These are phyloP conservation scores for Pugionium dolabratum DNA, from an alignment of 345 rosid species.

Conservation along the genomic window DNA sequence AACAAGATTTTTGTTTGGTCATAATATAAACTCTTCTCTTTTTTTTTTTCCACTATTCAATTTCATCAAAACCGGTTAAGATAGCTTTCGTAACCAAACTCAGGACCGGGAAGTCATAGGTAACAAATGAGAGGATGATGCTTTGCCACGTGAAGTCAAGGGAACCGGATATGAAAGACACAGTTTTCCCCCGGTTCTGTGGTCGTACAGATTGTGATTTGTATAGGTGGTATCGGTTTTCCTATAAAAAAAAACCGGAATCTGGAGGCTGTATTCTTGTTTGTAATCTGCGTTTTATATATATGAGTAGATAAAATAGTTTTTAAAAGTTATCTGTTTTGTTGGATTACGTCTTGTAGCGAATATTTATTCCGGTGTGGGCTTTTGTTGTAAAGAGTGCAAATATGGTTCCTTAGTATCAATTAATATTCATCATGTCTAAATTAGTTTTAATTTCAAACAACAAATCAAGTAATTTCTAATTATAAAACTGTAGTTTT, in stretches of 20 bases:
- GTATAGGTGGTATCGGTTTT: constrained; percentile 19
- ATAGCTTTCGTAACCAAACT: constrained; percentile 11
- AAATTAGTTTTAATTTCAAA: too few relatives aligned
- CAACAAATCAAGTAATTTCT: too few relatives aligned
- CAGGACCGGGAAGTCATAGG: constrained; percentile 36
- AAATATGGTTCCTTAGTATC: too few relatives aligned
- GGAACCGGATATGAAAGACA: constrained; percentile 6
- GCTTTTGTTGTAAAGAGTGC: too few relatives aligned
- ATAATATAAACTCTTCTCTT: not conserved
- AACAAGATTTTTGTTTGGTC: constrained; percentile 7
- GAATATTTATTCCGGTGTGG: not conserved
- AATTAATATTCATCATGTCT: too few relatives aligned
- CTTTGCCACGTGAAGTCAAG: constrained; percentile 22
- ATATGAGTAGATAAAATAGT: constrained; percentile 19
- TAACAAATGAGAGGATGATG: constrained; percentile 16
- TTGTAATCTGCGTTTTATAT: constrained; percentile 2
- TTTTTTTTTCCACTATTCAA: not conserved
- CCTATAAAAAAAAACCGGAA: constrained; percentile 8
- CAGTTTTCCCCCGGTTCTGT: not conserved
- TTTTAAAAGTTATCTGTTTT: not conserved
- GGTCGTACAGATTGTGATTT: constrained; percentile 3
- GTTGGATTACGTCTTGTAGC: constrained; percentile 30
- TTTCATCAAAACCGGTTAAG: constrained; percentile 7
- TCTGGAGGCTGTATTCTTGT: not conserved
- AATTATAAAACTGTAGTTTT: too few relatives aligned